phyloP scores from a whole-genome alignment of 768 basidiomycete species.

The Boletus rufocinnamomeus region DNA sequence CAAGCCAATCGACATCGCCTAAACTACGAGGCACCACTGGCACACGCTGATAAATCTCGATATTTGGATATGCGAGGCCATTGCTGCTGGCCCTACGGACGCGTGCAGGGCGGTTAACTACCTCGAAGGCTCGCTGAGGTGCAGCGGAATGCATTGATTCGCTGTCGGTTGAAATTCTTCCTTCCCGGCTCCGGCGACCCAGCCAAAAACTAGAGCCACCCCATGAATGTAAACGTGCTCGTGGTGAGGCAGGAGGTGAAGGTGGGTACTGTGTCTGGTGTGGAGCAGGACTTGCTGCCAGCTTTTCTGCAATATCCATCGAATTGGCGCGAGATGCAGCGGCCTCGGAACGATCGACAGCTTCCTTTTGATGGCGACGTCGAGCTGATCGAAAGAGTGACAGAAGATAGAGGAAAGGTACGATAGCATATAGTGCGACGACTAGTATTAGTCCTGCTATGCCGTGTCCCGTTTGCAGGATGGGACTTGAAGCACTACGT shows the following conservation, averaged over 20 bases:
- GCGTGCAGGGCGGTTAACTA: conserved; percentile 51
- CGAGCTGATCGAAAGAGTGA: conserved; percentile 17
- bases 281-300: conserved; percentile 32
- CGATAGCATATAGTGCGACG: conserved; percentile 54
- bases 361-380: conserved; percentile 20
- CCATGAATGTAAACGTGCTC: conserved; percentile 40
- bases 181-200: conserved; percentile 37
- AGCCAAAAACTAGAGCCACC: conserved; percentile 40
- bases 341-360: conserved; percentile 26
- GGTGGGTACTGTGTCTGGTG: conserved; percentile 35
- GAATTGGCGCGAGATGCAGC: conserved; percentile 39
- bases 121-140: conserved; percentile 47
- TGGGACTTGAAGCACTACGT: conserved; percentile 33
- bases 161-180: conserved; percentile 43
- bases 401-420: conserved; percentile 46
- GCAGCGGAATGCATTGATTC: conserved; percentile 37
- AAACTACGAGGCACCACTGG: conserved; percentile 53
- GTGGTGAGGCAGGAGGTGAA: conserved; percentile 35
- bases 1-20: conserved; percentile 78
- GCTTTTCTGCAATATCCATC: conserved; percentile 44
- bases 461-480: conserved; percentile 63
- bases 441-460: conserved; percentile 67
- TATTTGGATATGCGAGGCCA: conserved; percentile 44
- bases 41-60: conserved; percentile 47
- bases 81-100: conserved; percentile 53